Base-by-base conservation (phyloP, 306 rosid species). In the Cicer cuneatum region DNA sequence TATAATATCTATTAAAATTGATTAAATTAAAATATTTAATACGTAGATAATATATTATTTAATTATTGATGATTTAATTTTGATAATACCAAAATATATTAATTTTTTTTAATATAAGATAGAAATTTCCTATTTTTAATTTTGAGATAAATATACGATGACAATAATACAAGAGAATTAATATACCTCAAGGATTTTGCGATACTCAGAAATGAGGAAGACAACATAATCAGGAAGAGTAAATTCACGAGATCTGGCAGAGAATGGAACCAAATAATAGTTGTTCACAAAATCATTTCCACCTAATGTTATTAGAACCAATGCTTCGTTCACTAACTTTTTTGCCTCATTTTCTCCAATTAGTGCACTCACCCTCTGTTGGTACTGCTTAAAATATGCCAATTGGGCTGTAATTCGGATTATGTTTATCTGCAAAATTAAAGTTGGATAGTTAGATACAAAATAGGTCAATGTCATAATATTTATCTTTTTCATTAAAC, bases 211-310 rank as follows among this genome's bases (percentile, higher is more conserved):
- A 13, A 92, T 88, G 73, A 92, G 60, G 67, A 63, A 88, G 38
- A 77, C 89, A 38, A 92, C 94, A 12, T 87, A 92, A 73, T 90
- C 87, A 0, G 96, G 96, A 42, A 92, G 94, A n/a, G 90, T 43
- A 69, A 69, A 92, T 21, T 92, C 87, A 51, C 96, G 96, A 43
- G 98, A 92, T 79, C 98, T 88, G 3, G 94, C 91, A 8, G 98
- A 92, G 77, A 61, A 87, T 1, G 98, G 96, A 16, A 92, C 72
- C 74, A 92, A 73, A 80, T 67, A 92, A 81, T 92, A 90, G 77
- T 92, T 92, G 92, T 90, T 92, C 8, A 90, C 98, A 78, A 92
- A 92, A 75, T 92, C 98, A 64, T 92, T 92, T 2, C 98, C 96
- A 0, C 98, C 98, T 9, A 92, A 84, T 0, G 98, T 88, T n/a